phyloP scores from a whole-genome alignment of 1,284 basidiomycete species.

The Malassezia arunalokei region DNA sequence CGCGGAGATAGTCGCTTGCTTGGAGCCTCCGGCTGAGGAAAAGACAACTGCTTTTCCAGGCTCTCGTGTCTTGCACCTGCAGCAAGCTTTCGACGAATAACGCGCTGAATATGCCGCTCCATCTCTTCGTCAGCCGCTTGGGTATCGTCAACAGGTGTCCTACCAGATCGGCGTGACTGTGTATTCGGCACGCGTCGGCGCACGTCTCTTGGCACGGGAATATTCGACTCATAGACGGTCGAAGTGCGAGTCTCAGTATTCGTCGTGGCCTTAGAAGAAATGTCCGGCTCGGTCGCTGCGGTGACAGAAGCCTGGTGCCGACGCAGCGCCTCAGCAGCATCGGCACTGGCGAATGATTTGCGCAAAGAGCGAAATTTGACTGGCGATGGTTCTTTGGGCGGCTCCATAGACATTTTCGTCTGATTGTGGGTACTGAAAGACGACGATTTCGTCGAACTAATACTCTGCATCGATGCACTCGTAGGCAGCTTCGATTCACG shows the following conservation, averaged over 20 bases:
- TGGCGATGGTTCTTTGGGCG: neutral
- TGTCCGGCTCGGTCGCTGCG: neutral
- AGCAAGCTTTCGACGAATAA: constrained; percentile 75
- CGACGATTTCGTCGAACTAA: neutral
- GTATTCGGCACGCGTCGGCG: constrained; percentile 11
- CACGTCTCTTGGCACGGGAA: neutral
- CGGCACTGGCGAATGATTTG: constrained; percentile 2
- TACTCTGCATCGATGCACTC: constrained; percentile 15
- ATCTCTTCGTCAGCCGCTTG: constrained; percentile 87
- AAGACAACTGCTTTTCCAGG: constrained; percentile 73
- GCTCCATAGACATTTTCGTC: neutral
- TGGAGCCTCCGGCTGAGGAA: constrained; percentile 76
- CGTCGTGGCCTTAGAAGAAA: neutral
- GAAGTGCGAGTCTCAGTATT: neutral
- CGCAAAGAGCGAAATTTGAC: constrained; percentile 6
- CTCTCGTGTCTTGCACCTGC: constrained; percentile 66
- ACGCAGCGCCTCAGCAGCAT: constrained; percentile 12
- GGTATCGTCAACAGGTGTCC: constrained; percentile 61
- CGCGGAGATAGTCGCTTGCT: constrained; percentile 58
- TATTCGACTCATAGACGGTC: neutral
- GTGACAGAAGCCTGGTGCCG: neutral
- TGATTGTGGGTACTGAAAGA: neutral
- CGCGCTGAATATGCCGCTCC: constrained; percentile 78
- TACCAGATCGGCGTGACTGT: constrained; percentile 11
- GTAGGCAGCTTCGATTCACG: neutral